A percentile compares a stretch with the other conserved stretches of the same genome.
Evolutionary conservation across 2,329 filamentous ascomycete species (phyloP).

Genomic region (Ophiostoma tasmaniense): DNA sequence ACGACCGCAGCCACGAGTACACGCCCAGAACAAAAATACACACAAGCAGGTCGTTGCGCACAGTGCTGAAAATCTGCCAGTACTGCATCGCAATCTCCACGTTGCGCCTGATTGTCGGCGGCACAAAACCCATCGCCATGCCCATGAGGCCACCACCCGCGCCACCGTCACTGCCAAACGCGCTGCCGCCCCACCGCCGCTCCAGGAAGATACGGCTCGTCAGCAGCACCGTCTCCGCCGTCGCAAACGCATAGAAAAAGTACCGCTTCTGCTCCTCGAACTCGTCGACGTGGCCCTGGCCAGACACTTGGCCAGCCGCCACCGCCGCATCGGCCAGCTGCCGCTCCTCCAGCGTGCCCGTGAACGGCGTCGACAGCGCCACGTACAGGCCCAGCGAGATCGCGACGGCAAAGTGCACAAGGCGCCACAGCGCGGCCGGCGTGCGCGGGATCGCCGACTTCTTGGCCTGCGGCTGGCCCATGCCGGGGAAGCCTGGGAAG

Average conservation of each 20-base stretch:
- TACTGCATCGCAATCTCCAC: slow-evolving; percentile 56
- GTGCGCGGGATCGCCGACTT: slow-evolving; percentile 26
- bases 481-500: slow-evolving; percentile 35
- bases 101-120: slow-evolving; percentile 54
- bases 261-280: slow-evolving; percentile 18
- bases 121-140: slow-evolving; percentile 56
- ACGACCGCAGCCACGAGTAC: slow-evolving; percentile 36
- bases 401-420: slow-evolving; percentile 65
- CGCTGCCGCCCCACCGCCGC: slow-evolving; percentile 33
- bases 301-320: slow-evolving; percentile 1
- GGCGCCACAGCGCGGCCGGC: slow-evolving; percentile 53
- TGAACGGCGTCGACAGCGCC: slow-evolving; percentile 58
- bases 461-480: slow-evolving; percentile 28
- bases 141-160: slow-evolving; percentile 55
- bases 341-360: slow-evolving; percentile 55
- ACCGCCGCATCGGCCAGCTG: slow-evolving; percentile 33
- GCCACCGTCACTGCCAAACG: slow-evolving; percentile 25
- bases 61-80: slow-evolving; percentile 60
- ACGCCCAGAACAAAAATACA: slow-evolving; percentile 67
- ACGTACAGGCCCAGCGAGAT: slow-evolving; percentile 63
- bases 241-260: slow-evolving; percentile 76
- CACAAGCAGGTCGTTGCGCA: slow-evolving; percentile 64
- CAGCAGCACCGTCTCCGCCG: slow-evolving; percentile 64
- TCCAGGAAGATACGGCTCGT: slow-evolving; percentile 64
- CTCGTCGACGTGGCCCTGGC: slow-evolving; percentile 8